Conservation (phyloP, 2,329 filamentous ascomycete genomes). For the Fusarium albosuccineum region DNA sequence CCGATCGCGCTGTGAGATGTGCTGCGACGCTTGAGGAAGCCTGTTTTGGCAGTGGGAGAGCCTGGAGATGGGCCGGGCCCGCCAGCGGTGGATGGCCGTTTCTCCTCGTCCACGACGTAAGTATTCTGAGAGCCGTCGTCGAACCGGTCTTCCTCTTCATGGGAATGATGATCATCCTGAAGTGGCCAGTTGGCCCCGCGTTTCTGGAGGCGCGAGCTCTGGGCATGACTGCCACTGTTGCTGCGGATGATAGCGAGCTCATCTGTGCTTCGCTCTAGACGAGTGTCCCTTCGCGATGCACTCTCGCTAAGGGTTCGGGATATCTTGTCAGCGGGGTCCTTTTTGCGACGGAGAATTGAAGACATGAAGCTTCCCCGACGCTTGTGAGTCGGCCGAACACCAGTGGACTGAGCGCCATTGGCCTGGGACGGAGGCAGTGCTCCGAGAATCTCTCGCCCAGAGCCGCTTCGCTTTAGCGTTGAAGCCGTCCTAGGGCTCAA, state of each 20-base stretch:
- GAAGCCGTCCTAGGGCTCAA: slow-evolving; percentile 39
- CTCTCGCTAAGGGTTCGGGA: slow-evolving; percentile 68
- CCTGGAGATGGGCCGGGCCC: slow-evolving; percentile 41
- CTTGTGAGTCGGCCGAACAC: slow-evolving; percentile 48
- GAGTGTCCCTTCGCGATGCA: slow-evolving; percentile 72
- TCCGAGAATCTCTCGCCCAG: slow-evolving; percentile 55
- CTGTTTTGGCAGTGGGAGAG: slow-evolving; percentile 50
- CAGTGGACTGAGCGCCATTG: slow-evolving; percentile 31
- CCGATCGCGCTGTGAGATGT: slow-evolving; percentile 52
- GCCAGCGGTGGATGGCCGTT: slow-evolving; percentile 53
- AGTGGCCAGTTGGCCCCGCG: slow-evolving; percentile 53
- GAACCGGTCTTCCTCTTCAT: slow-evolving; percentile 47
- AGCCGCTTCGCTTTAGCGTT: slow-evolving; percentile 57
- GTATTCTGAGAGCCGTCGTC: slow-evolving; percentile 43
- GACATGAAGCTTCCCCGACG: slow-evolving; percentile 67
- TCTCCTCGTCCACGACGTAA: slow-evolving; percentile 42
- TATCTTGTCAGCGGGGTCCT: slow-evolving; percentile 63
- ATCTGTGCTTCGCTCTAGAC: slow-evolving; percentile 68
- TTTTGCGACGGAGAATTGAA: slow-evolving; percentile 74
- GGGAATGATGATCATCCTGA: slow-evolving; percentile 49
- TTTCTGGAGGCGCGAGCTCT: slow-evolving; percentile 45
- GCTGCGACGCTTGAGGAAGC: slow-evolving; percentile 54
- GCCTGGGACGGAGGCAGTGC: slow-evolving; percentile 39
- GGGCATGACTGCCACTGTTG: slow-evolving; percentile 47
- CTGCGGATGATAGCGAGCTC: slow-evolving; percentile 64